Base-by-base conservation (phyloP, 2,329 filamentous ascomycete genomes). In the Xylariaceae sp. region DNA sequence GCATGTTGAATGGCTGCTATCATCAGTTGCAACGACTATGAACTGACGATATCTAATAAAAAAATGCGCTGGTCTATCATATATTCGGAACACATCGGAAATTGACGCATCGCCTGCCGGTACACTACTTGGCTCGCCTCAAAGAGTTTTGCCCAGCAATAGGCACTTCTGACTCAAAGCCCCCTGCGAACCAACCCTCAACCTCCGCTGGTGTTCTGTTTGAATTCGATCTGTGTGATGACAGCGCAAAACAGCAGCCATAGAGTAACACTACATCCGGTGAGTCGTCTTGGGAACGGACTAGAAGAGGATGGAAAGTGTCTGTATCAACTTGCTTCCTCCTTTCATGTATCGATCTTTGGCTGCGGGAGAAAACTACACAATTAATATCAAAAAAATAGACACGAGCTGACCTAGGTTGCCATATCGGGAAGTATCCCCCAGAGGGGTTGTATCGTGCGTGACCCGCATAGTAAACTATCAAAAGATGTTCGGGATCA, bases 81-180 rank as follows among this genome's bases (percentile, higher is more conserved):
- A n/a, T n/a, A n/a, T n/a, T n/a, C n/a, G n/a, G n/a, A n/a, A n/a
- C n/a, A n/a, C n/a, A n/a, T n/a, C n/a, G n/a, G n/a, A n/a, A n/a
- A n/a, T n/a, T n/a, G n/a, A n/a, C n/a, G n/a, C n/a, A n/a, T n/a
- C n/a, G n/a, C n/a, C n/a, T n/a, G n/a, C n/a, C n/a, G n/a, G n/a
- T n/a, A n/a, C n/a, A n/a, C n/a, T n/a, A n/a, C n/a, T n/a, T n/a
- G n/a, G n/a, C n/a, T n/a, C n/a, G n/a, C n/a, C n/a, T n/a, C n/a
- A 48, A 48, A 7, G 34, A 54, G 7, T 41, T 33, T 24, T 23
- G 51, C 11, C 43, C 51, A n/a, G 51, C 24, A n/a, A 48, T 33
- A 4, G 51, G 34, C 2, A 54, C 43, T 34, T 41, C 24, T 33
- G 43, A 47, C 17, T 47, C 51, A 28, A 54, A 48, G 12, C 43